Conservation (phyloP, 305 asterid species). For the Fraxinus sp. region DNA sequence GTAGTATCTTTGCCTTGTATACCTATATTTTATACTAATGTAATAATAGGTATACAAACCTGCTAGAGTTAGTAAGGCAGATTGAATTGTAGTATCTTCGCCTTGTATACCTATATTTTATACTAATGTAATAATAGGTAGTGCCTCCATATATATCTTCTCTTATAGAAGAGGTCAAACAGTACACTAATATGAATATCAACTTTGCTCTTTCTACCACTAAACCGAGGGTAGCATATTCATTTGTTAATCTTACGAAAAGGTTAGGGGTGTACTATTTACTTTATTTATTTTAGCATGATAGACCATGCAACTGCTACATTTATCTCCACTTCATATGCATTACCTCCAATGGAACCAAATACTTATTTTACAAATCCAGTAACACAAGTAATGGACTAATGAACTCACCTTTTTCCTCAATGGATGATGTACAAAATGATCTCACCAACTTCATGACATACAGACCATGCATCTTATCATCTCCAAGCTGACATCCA, state of each 20-base stretch:
- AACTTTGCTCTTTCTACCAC: not conserved
- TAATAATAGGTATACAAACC: not conserved
- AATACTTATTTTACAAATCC: not conserved
- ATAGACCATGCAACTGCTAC: not conserved
- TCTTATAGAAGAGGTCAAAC: not conserved
- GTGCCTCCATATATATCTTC: not conserved
- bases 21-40: not conserved
- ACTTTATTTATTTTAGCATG: not conserved
- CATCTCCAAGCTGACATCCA: conserved; percentile 63
- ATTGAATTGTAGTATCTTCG: not conserved
- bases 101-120: not conserved
- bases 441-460: conserved; percentile 91
- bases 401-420: conserved; percentile 42
- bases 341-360: conserved; percentile 1
- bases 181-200: not conserved
- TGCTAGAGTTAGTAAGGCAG: not conserved
- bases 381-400: not conserved
- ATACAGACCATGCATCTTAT: conserved; percentile 77
- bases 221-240: not conserved
- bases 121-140: not conserved
- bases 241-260: not conserved
- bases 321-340: not conserved
- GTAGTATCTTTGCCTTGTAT: not conserved
- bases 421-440: conserved; percentile 69
- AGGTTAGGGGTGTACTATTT: not conserved